phyloP scores from a whole-genome alignment of 306 rosid species.

The Boehmeria nivea region DNA sequence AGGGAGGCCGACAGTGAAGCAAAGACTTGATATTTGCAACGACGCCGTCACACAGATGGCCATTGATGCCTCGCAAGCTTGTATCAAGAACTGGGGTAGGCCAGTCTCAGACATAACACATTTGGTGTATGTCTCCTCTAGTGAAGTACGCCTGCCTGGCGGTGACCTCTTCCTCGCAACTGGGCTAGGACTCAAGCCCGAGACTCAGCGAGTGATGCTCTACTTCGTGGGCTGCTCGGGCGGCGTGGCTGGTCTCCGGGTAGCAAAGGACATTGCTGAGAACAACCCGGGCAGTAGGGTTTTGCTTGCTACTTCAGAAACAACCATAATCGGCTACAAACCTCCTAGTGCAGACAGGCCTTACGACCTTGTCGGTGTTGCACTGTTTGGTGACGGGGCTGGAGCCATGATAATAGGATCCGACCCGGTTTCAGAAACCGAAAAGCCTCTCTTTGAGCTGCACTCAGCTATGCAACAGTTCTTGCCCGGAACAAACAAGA shows the following conservation, averaged over 20 bases:
- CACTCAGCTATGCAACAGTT: slow-evolving; percentile 67
- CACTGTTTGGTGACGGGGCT: slow-evolving; percentile 88
- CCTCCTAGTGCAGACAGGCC: slow-evolving; percentile 79
- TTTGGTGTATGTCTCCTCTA: slow-evolving; percentile 81
- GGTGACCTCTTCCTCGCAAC: slow-evolving; percentile 77
- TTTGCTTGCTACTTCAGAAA: slow-evolving; percentile 75
- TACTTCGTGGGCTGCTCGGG: slow-evolving; percentile 85
- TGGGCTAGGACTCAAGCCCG: slow-evolving; percentile 67
- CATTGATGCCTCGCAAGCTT: slow-evolving; percentile 69
- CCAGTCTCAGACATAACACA: slow-evolving; percentile 72
- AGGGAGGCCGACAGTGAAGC: slow-evolving; percentile 67
- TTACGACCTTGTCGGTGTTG: slow-evolving; percentile 89
- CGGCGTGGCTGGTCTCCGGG: slow-evolving; percentile 85
- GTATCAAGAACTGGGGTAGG: slow-evolving; percentile 79
- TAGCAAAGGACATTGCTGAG: slow-evolving; percentile 84
- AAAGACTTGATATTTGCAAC: slow-evolving; percentile 78
- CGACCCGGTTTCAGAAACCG: slow-evolving; percentile 39
- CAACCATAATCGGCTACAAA: slow-evolving; percentile 83
- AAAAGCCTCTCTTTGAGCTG: slow-evolving; percentile 79
- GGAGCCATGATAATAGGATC: slow-evolving; percentile 80
- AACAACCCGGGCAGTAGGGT: slow-evolving; percentile 87
- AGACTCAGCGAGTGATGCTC: slow-evolving; percentile 55
- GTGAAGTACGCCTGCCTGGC: slow-evolving; percentile 85
- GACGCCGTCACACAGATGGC: slow-evolving; percentile 91
- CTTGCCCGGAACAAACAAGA: slow-evolving; percentile 63